Evolutionary conservation across 164 flowering plant species (phyloP).

Genomic region (Echeveria elegans): DNA sequence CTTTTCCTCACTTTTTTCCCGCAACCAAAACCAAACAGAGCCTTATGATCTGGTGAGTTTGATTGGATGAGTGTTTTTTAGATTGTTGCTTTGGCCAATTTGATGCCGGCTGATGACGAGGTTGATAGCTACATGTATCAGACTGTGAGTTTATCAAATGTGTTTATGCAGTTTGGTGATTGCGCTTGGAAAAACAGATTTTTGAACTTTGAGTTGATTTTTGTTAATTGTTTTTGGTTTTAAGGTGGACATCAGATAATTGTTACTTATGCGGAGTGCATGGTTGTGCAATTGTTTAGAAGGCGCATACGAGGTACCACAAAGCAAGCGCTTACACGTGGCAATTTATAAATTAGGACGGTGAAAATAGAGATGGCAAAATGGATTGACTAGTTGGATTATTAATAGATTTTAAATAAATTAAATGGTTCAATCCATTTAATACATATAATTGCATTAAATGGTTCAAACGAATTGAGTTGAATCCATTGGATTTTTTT

Average conservation of each 20-base stretch:
- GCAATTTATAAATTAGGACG: slow-evolving; percentile 11
- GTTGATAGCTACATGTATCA: slow-evolving; percentile 97
- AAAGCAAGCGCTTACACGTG: slow-evolving; percentile 50
- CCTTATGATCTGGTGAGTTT: background rate
- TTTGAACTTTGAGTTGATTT: background rate
- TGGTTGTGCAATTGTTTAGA: slow-evolving; percentile 85
- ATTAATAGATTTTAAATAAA: too few species aligned
- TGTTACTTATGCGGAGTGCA: slow-evolving; percentile 79
- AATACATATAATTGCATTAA: too few species aligned
- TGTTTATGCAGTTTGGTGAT: background rate
- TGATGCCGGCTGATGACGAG: slow-evolving; percentile 91
- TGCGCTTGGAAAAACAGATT: background rate
- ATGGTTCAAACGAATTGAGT: too few species aligned
- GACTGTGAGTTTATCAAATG: slow-evolving; percentile 45
- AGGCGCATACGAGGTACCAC: slow-evolving; percentile 85
- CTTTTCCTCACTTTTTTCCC: too few species aligned
- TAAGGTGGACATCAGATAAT: slow-evolving; percentile 97
- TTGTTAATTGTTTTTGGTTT: background rate
- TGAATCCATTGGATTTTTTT: too few species aligned
- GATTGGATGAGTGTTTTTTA: slow-evolving; percentile 12
- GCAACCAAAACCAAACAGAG: too few species aligned
- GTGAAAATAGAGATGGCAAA: too few species aligned
- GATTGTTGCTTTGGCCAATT: slow-evolving; percentile 94
- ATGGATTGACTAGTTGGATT: too few species aligned
- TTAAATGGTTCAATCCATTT: too few species aligned